These are phyloP conservation scores for Austroboletus novae-zelandiae DNA, from an alignment of 1,284 basidiomycete species.

Conservation along the genomic window DNA sequence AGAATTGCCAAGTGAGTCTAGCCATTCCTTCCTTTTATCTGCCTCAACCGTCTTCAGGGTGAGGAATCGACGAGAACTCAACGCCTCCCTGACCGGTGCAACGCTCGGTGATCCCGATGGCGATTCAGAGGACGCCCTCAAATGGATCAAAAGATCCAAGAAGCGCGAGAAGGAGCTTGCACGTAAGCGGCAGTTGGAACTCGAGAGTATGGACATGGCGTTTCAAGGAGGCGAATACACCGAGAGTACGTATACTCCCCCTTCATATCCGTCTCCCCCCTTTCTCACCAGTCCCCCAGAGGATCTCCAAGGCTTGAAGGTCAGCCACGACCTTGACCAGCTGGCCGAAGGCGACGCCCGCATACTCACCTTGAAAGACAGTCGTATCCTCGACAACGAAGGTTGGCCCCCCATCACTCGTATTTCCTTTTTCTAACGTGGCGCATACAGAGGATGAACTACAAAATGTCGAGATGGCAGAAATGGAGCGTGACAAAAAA, in stretches of 20 bases:
- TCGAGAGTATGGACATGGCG: slow-evolving; percentile 78
- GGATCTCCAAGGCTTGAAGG: slow-evolving; percentile 92
- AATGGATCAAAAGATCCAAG: slow-evolving; percentile 89
- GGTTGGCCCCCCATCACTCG: slow-evolving; percentile 44
- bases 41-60: slow-evolving; percentile 66
- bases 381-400: slow-evolving; percentile 89
- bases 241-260: slow-evolving; percentile 56
- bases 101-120: slow-evolving; percentile 84
- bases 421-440: slow-evolving; percentile 6
- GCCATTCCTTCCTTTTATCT: slow-evolving; percentile 26
- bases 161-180: slow-evolving; percentile 85
- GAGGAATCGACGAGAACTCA: slow-evolving; percentile 88
- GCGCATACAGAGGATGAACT: slow-evolving; percentile 84
- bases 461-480: slow-evolving; percentile 91
- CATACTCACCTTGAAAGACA: slow-evolving; percentile 96
- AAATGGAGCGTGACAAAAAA: slow-evolving; percentile 76
- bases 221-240: slow-evolving; percentile 73
- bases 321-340: slow-evolving; percentile 90
- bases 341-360: slow-evolving; percentile 92
- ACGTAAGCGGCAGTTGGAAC: slow-evolving; percentile 71
- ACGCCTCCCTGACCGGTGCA: slow-evolving; percentile 84
- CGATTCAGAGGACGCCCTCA: slow-evolving; percentile 71
- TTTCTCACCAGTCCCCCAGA: slow-evolving; percentile 38
- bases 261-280: background rate
- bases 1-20: slow-evolving; percentile 85